phyloP scores from a whole-genome alignment of 352 stramenopile genomes.

The Phytophthora macrochlamydospora region DNA sequence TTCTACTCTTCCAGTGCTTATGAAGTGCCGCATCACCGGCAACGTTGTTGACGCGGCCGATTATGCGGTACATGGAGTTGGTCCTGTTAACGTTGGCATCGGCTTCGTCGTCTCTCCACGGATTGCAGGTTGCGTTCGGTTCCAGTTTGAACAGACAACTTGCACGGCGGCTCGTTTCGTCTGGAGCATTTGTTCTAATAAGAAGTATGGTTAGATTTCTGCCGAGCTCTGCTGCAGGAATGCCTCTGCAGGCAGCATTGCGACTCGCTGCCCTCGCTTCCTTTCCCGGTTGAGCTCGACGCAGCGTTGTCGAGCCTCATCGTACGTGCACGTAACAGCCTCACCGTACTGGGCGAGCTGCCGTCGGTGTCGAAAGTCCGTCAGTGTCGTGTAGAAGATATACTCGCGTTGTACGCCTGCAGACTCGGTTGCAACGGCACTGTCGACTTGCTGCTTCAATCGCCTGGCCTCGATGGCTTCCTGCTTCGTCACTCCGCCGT shows the following conservation, averaged over 20 bases:
- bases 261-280: slow-evolving; percentile 54
- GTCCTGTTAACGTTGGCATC: no score
- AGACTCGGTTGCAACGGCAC: neutral
- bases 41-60: no score
- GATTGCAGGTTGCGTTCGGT: no score
- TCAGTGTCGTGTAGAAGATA: slow-evolving; percentile 62
- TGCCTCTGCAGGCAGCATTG: slow-evolving; percentile 45
- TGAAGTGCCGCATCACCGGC: no score
- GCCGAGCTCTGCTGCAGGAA: slow-evolving; percentile 40
- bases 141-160: no score
- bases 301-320: slow-evolving; percentile 55
- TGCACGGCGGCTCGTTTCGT: no score
- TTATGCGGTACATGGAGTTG: no score
- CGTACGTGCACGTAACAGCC: slow-evolving; percentile 48
- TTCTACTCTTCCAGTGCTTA: no score
- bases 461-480: slow-evolving; percentile 37
- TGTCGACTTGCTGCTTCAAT: slow-evolving; percentile 5
- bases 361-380: slow-evolving; percentile 63
- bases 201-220: no score
- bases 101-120: no score
- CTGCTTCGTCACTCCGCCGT: slow-evolving; percentile 48
- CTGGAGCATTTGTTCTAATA: no score
- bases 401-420: slow-evolving; percentile 37
- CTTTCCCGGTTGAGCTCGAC: slow-evolving; percentile 48
- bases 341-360: slow-evolving; percentile 60